phyloP scores from a whole-genome alignment of 1,284 basidiomycete genomes.

The Ustilago cynodontis region DNA sequence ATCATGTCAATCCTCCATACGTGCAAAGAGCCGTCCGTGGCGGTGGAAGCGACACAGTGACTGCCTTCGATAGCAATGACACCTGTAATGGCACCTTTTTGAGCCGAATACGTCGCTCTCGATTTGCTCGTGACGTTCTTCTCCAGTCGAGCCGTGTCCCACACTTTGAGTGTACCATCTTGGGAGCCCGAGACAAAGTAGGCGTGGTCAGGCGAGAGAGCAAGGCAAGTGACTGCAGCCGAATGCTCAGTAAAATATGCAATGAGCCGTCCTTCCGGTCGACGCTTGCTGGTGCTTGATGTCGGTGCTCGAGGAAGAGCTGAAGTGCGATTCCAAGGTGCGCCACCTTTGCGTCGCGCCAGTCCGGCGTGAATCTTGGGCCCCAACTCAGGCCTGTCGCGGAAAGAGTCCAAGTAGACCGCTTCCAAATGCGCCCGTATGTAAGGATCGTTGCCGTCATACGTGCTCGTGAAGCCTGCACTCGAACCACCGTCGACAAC shows the following conservation, averaged over 20 bases:
- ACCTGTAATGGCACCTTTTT: constrained; percentile 69
- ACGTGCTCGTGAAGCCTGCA: constrained; percentile 54
- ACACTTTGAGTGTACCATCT: constrained; percentile 85
- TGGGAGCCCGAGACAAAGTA: constrained; percentile 93
- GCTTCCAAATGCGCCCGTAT: constrained; percentile 65
- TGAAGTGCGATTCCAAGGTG: constrained; percentile 15
- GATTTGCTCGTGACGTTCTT: constrained; percentile 76
- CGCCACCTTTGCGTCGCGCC: constrained; percentile 25
- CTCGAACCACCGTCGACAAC: constrained; percentile 16
- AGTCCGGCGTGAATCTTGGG: constrained; percentile 37
- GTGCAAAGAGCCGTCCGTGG: constrained; percentile 70
- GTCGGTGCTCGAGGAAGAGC: constrained; percentile 27
- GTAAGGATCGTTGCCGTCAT: constrained; percentile 67
- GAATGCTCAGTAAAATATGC: constrained; percentile 71
- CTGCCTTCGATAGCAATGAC: constrained; percentile 69
- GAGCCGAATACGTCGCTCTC: constrained; percentile 69
- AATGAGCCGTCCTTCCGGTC: constrained; percentile 64
- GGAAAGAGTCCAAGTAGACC: constrained; percentile 57
- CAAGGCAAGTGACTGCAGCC: constrained; percentile 78
- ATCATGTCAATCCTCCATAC: constrained; percentile 70
- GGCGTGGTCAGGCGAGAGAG: constrained; percentile 89
- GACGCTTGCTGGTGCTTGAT: constrained; percentile 53
- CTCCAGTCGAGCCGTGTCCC: constrained; percentile 84
- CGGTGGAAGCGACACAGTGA: constrained; percentile 71
- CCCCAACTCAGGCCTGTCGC: constrained; percentile 52